Conservation (phyloP, 139 green algal species). For the Deuterostichococcus epilithicus region DNA sequence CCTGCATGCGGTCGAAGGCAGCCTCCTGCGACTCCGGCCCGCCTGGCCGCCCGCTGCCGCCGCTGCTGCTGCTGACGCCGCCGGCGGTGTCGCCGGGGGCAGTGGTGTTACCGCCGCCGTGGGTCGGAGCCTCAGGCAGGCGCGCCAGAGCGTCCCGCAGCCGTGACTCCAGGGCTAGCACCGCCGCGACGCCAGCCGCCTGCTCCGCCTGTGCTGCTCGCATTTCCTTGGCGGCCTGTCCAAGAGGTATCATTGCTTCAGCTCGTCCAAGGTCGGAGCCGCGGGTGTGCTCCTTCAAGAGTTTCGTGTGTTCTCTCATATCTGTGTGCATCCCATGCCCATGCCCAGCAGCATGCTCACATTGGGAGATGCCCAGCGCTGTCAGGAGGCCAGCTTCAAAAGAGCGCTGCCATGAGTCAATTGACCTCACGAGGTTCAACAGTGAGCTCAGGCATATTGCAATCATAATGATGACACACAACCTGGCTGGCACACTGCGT, state of each 20-base stretch:
- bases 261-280: too few species aligned
- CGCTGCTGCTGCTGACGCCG: not conserved
- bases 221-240: not conserved
- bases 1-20: constrained; percentile 28
- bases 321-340: too few species aligned
- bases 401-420: not conserved
- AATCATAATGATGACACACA: not conserved
- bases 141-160: constrained; percentile 4
- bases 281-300: too few species aligned
- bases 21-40: not conserved
- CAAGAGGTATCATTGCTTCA: too few species aligned
- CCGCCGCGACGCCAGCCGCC: not conserved
- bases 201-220: not conserved
- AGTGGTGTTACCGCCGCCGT: too few species aligned
- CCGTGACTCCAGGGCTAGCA: constrained; percentile 4
- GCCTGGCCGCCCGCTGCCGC: not conserved
- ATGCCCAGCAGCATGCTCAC: too few species aligned
- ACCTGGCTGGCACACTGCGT: too few species aligned
- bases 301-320: too few species aligned
- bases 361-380: too few species aligned
- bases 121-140: constrained; percentile 4
- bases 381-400: too few species aligned
- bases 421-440: constrained; percentile 2
- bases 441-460: not conserved
- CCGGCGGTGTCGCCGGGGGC: not conserved